Conservation (phyloP, 139 green algal genomes). For the Yamagishiella unicocca region DNA sequence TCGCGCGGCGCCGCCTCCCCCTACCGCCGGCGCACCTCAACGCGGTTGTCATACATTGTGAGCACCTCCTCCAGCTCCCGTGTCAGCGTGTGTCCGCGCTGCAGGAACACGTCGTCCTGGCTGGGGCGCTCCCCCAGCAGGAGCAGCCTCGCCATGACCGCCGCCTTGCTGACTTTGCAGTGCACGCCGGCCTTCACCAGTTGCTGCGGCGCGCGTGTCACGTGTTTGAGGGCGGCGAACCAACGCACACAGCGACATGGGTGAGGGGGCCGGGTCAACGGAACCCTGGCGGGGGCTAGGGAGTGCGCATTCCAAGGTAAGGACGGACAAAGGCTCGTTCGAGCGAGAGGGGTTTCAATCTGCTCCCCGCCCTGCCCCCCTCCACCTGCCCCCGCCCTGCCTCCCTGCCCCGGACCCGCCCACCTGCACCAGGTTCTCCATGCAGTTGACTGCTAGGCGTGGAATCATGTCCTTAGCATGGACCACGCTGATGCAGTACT, state of each 20-base stretch:
- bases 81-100: background rate
- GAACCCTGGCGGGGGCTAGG: too few relatives aligned
- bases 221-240: too few relatives aligned
- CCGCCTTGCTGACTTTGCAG: background rate
- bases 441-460: conserved; percentile 51
- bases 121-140: background rate
- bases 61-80: background rate
- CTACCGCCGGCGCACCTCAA: background rate
- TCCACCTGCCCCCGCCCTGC: too few relatives aligned
- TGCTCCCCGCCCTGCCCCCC: too few relatives aligned
- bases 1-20: too few relatives aligned
- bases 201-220: conserved; percentile 17
- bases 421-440: conserved; percentile 46
- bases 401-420: background rate
- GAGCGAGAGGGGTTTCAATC: too few relatives aligned
- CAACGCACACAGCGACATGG: too few relatives aligned
- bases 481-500: conserved; percentile 31
- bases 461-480: conserved; percentile 68
- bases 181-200: background rate
- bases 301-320: too few relatives aligned
- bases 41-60: too few relatives aligned
- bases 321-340: too few relatives aligned
- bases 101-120: background rate
- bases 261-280: too few relatives aligned
- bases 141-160: background rate